Base-by-base conservation (phyloP, 1,139 yeast genomes). In the Trichomonascaceae sp. region DNA sequence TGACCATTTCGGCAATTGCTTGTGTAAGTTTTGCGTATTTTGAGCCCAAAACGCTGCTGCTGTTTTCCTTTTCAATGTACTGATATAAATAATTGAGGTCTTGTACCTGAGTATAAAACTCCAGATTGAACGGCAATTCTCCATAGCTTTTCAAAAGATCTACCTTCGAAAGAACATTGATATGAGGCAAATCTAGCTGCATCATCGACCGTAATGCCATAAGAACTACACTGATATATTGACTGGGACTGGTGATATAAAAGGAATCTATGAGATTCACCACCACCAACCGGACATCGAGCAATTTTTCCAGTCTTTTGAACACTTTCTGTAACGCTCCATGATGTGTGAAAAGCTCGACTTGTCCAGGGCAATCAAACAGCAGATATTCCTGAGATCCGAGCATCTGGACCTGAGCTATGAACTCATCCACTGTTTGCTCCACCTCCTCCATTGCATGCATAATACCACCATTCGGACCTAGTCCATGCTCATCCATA, bases 321-420 rank as follows among this genome's bases (percentile, higher is more conserved):
- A 90, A 90, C 2, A 95, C 85, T 44, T 80, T 77, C 38, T 85
- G 84, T 54, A 95, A 75, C 0, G 96, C 87, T 0, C 91, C 84
- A 57, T 89, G 89, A 66, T 88, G 96, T 1, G 99, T 95, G 70
- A 89, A 95, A 30, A 95, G 78, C 69, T 95, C 99, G 39, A 91
- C 93, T 68, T 95, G 99, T 0, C 98, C 99, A 1, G 99, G 99
- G 70, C 98, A 93, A 69, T 95, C 99, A 71, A 95, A 90, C 6
- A 95, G 76, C 36, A 93, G 70, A 65, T 93, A 95, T 51, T 85
- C 85, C 15, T 80, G 76, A 27, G 78, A 73, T 6, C 85, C 81
- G 18, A 91, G 72, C 47, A 76, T 73, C 53, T 79, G 77, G 17
- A 90, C 74, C 66, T 80, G 82, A 5, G 73, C 73, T 5, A 87